Conservation (phyloP, 176 grass and related monocot species). For the Hordeum marinum region DNA sequence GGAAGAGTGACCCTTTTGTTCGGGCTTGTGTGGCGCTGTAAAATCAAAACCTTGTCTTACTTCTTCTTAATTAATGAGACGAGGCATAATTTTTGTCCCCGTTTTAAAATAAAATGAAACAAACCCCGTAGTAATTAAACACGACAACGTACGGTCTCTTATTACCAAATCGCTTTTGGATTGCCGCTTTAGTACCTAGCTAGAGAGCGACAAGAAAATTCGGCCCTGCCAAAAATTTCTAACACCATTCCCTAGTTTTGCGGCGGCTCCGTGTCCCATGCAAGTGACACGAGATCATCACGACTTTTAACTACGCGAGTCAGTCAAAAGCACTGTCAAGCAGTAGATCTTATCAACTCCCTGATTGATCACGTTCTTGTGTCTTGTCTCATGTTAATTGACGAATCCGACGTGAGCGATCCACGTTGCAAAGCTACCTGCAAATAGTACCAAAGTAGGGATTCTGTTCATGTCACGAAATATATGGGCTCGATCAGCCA, state of each 20-base stretch:
- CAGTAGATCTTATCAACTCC: neutral
- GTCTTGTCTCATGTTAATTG: slow-evolving; percentile 23
- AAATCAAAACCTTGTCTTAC: too few species aligned
- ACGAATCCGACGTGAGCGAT: neutral
- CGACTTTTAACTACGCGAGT: neutral
- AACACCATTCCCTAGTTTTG: neutral
- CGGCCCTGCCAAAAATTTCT: neutral
- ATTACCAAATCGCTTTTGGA: too few species aligned
- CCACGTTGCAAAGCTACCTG: neutral
- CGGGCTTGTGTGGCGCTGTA: too few species aligned
- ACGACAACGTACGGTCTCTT: too few species aligned
- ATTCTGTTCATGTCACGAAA: neutral
- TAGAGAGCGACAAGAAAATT: too few species aligned
- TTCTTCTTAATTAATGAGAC: too few species aligned
- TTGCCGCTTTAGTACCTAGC: too few species aligned
- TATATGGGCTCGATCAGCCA: neutral
- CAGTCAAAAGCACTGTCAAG: neutral
- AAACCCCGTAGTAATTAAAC: too few species aligned
- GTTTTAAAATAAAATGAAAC: too few species aligned
- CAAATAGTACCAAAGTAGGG: neutral
- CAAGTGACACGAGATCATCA: neutral
- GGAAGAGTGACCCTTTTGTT: too few species aligned
- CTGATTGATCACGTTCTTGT: neutral
- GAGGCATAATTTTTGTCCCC: too few species aligned
- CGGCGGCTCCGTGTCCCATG: neutral